Evolutionary conservation across 306 rosid genomes (phyloP).

Genomic region (Inga laurina): DNA sequence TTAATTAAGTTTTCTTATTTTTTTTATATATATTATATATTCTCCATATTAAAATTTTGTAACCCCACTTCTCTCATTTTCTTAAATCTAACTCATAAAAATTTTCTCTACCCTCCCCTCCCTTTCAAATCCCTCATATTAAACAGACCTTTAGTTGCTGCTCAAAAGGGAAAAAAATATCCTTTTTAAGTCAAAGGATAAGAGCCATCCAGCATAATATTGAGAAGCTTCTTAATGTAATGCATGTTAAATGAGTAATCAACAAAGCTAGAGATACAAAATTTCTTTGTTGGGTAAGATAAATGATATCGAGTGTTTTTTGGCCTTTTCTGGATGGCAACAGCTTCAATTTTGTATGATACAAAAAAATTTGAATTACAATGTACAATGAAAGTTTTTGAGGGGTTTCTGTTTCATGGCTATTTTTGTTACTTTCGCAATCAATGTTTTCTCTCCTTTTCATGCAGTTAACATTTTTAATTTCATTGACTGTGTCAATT

Average conservation of each 20-base stretch:
- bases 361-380: not conserved
- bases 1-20: too few relatives aligned
- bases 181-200: not conserved
- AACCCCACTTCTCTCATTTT: too few relatives aligned
- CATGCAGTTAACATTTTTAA: not conserved
- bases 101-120: too few relatives aligned
- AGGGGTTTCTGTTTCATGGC: not conserved
- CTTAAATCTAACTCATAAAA: too few relatives aligned
- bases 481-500: not conserved
- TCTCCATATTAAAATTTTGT: too few relatives aligned
- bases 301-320: not conserved
- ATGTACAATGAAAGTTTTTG: not conserved
- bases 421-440: not conserved
- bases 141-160: not conserved
- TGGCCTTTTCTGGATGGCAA: not conserved
- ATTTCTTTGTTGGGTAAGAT: constrained; percentile 9
- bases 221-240: not conserved
- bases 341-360: not conserved
- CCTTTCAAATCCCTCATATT: too few relatives aligned
- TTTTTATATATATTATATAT: too few relatives aligned
- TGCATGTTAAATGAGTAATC: constrained; percentile 4
- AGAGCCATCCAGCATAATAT: not conserved
- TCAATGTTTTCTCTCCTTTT: not conserved
- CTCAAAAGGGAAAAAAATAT: not conserved
- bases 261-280: not conserved